These are phyloP conservation scores for Blumeria graminis DNA, from an alignment of 2,329 filamentous ascomycete genomes.

Conservation along the genomic window DNA sequence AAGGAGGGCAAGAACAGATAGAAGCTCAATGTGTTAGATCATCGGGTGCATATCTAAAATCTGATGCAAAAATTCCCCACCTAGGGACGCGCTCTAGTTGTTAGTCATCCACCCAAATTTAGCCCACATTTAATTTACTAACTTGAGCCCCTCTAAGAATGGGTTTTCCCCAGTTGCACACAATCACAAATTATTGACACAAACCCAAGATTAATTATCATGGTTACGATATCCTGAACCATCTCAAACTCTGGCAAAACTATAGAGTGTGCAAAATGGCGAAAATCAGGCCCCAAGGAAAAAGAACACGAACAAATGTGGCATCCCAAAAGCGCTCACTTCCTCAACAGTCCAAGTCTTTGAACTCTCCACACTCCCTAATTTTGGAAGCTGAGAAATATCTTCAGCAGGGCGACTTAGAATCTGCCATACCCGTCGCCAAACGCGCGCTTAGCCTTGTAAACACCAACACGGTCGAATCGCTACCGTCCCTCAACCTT, in stretches of 20 bases:
- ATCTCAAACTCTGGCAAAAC: not conserved
- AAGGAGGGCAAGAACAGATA: too few species aligned
- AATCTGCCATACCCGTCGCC: conserved; percentile 11
- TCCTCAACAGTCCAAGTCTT: not conserved
- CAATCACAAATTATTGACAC: too few species aligned
- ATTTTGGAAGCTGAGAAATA: conserved; percentile 8
- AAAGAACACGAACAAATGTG: not conserved
- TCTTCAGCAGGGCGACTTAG: conserved; percentile 15
- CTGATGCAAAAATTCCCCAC: too few species aligned
- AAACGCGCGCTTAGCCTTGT: conserved; percentile 11
- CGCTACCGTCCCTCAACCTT: conserved; percentile 14
- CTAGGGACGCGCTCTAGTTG: too few species aligned
- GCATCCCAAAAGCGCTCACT: not conserved
- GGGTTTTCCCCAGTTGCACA: too few species aligned
- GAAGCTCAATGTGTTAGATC: too few species aligned
- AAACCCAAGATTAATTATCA: too few species aligned
- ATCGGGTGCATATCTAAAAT: too few species aligned
- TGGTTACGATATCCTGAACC: too few species aligned
- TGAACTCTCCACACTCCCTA: not conserved
- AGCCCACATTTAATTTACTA: too few species aligned
- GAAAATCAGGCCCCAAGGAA: not conserved
- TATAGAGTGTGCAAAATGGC: not conserved
- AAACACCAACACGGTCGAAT: conserved; percentile 9
- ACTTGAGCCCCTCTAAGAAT: too few species aligned
- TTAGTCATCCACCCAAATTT: too few species aligned